phyloP scores from a whole-genome alignment of 176 grass and related monocot genomes.

The Cocos nucifera region DNA sequence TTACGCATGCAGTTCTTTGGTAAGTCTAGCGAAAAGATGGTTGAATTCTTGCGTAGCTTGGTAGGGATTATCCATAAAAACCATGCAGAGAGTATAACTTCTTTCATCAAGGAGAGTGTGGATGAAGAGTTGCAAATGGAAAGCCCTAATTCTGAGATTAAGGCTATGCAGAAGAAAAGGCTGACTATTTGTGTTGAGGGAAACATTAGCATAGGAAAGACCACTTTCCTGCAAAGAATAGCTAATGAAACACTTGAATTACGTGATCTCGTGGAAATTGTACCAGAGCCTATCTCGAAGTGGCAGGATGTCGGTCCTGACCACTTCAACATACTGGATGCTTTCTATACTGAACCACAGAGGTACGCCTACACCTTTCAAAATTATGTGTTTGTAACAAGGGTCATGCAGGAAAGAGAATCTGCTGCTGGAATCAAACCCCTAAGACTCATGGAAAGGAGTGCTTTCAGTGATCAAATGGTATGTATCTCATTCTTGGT shows the following conservation, averaged over 20 bases:
- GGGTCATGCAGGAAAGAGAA: slow-evolving; percentile 98
- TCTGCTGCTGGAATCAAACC: slow-evolving; percentile 78
- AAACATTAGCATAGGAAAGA: slow-evolving; percentile 94
- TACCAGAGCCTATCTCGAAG: slow-evolving; percentile 80
- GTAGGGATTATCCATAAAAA: slow-evolving; percentile 95
- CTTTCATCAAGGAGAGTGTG: slow-evolving; percentile 87
- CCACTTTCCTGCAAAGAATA: slow-evolving; percentile 89
- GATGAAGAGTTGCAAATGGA: slow-evolving; percentile 58
- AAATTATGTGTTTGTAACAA: slow-evolving; percentile 97
- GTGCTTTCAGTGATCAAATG: slow-evolving; percentile 94
- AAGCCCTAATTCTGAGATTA: slow-evolving; percentile 18
- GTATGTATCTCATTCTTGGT: slow-evolving; percentile 21
- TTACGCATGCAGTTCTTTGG: slow-evolving; percentile 58
- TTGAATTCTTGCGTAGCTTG: slow-evolving; percentile 73
- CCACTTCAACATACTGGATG: slow-evolving; percentile 90
- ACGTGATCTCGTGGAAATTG: slow-evolving; percentile 93
- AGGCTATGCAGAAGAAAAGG: slow-evolving; percentile 47
- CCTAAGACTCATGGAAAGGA: slow-evolving; percentile 97
- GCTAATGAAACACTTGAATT: slow-evolving; percentile 97
- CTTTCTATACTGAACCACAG: slow-evolving; percentile 79
- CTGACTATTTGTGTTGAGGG: slow-evolving; percentile 98
- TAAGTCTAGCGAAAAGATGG: slow-evolving; percentile 77
- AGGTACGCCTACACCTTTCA: slow-evolving; percentile 98
- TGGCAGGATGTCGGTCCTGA: slow-evolving; percentile 96
- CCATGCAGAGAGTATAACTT: slow-evolving; percentile 87